Conservation (phyloP, 768 basidiomycete genomes). For the Candolleomyces aberdarensis region DNA sequence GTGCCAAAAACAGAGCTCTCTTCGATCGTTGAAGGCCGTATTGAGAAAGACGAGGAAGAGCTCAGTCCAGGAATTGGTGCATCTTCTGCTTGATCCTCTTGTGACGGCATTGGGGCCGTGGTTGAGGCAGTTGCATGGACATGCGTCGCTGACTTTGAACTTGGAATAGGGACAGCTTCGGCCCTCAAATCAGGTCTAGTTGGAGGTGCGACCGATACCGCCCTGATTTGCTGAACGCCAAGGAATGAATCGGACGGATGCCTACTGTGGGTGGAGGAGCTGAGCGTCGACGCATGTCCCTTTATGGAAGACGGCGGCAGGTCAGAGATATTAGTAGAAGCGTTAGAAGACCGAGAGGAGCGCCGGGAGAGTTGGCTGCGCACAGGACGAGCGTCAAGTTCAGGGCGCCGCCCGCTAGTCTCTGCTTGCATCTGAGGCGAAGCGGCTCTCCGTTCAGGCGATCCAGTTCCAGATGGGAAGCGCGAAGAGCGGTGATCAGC, state of each 20-base stretch:
- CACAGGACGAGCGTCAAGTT: not conserved
- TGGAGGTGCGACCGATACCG: not conserved
- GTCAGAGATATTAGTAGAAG: slow-evolving; percentile 46
- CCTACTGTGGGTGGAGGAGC: not conserved
- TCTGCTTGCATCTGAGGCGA: slow-evolving; percentile 3
- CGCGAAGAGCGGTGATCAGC: not conserved
- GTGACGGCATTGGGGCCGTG: too few species aligned
- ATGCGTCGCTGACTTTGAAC: not conserved
- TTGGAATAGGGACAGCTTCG: not conserved
- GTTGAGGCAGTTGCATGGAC: too few species aligned
- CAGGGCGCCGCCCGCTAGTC: slow-evolving; percentile 17
- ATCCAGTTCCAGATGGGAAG: slow-evolving; percentile 1
- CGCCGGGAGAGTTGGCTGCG: slow-evolving; percentile 36
- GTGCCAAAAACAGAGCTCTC: too few species aligned
- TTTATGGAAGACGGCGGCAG: not conserved
- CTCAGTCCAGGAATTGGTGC: too few species aligned
- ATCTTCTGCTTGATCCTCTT: too few species aligned
- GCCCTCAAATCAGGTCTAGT: not conserved
- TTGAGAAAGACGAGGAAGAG: too few species aligned
- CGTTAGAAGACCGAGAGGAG: slow-evolving; percentile 54
- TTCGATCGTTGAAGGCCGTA: too few species aligned
- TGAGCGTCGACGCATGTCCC: not conserved
- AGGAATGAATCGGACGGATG: not conserved
- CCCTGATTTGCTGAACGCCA: not conserved
- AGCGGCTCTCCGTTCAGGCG: slow-evolving; percentile 1